Conservation (phyloP, 78 protist genomes). For the Dictyostelium brefeldianum region DNA sequence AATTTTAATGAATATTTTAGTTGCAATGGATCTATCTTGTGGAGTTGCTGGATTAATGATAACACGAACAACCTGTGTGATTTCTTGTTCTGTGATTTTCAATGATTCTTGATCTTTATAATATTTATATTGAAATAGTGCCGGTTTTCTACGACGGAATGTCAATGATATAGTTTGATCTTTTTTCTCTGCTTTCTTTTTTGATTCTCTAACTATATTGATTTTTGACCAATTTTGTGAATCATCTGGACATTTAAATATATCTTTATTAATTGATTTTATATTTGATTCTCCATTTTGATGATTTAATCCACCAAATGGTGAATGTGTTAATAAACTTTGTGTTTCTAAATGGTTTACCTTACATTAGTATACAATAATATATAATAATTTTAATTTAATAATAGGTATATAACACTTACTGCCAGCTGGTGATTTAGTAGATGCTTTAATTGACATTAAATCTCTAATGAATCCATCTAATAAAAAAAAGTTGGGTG, state of each 20-base stretch:
- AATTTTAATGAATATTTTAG: slow-evolving; percentile 71
- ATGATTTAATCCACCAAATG: slow-evolving; percentile 56
- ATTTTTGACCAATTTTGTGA: slow-evolving; percentile 15
- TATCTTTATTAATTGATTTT: slow-evolving; percentile 31
- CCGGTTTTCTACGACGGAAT: slow-evolving; percentile 51
- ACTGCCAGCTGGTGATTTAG: slow-evolving; percentile 25
- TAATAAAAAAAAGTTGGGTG: slow-evolving; percentile 10
- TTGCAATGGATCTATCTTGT: slow-evolving; percentile 68
- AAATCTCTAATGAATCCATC: slow-evolving; percentile 71
- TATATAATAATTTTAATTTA: background rate
- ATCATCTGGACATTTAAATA: slow-evolving; percentile 69
- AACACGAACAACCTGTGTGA: slow-evolving; percentile 46
- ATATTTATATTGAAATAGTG: slow-evolving; percentile 72
- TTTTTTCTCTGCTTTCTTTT: slow-evolving; percentile 58
- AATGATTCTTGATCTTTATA: slow-evolving; percentile 72
- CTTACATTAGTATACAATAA: background rate
- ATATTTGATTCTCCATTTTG: slow-evolving; percentile 7
- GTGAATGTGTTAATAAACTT: slow-evolving; percentile 55
- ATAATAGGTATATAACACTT: background rate
- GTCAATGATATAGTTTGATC: slow-evolving; percentile 39
- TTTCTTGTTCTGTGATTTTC: slow-evolving; percentile 49
- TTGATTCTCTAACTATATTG: slow-evolving; percentile 53
- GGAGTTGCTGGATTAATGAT: slow-evolving; percentile 67
- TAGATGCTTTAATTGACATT: slow-evolving; percentile 28
- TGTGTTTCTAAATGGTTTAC: slow-evolving; percentile 26